Percentiles rank a stretch among this genome's conserved stretches.
phyloP scores from a whole-genome alignment of 441 rosid genomes.

The Erysimum pusillum region DNA sequence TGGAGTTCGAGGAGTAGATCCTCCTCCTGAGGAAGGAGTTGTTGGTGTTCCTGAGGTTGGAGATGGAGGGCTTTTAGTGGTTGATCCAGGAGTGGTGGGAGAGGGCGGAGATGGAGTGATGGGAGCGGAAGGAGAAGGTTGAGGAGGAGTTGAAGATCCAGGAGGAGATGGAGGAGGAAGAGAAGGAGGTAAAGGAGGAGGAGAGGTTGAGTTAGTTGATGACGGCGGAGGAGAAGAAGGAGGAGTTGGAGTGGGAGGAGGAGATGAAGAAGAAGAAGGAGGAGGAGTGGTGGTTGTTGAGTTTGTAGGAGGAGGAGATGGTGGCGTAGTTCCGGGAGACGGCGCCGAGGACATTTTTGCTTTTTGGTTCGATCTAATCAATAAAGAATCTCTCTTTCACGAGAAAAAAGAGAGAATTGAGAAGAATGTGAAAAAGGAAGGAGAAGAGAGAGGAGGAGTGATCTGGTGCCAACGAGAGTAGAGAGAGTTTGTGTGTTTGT shows the following conservation, averaged over 20 bases:
- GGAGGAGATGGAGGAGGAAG: constrained; percentile 53
- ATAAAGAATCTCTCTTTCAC: not conserved
- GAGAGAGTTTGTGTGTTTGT: not conserved
- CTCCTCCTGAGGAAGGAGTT: constrained; percentile 40
- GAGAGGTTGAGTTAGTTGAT: constrained; percentile 37
- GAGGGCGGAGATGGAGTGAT: constrained; percentile 49
- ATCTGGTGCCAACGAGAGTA: constrained; percentile 32
- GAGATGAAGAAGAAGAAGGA: constrained; percentile 41
- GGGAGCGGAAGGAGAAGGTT: constrained; percentile 35
- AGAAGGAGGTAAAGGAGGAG: constrained; percentile 45
- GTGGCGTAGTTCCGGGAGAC: constrained; percentile 55
- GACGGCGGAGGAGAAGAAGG: constrained; percentile 49
- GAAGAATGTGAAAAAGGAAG: constrained; percentile 7
- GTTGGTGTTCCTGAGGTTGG: constrained; percentile 47
- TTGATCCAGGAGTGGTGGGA: constrained; percentile 47
- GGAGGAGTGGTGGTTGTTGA: constrained; percentile 53
- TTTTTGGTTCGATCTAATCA: constrained; percentile 39
- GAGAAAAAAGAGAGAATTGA: not conserved
- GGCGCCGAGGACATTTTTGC: constrained; percentile 64
- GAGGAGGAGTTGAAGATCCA: constrained; percentile 37
- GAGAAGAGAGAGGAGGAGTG: constrained; percentile 22
- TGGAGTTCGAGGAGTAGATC: constrained; percentile 46
- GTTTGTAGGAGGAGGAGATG: constrained; percentile 58
- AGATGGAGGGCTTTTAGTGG: constrained; percentile 43
- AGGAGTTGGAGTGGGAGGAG: constrained; percentile 47